Conservation (phyloP, 179 eudicot genomes). For the Silene noctiflora region DNA sequence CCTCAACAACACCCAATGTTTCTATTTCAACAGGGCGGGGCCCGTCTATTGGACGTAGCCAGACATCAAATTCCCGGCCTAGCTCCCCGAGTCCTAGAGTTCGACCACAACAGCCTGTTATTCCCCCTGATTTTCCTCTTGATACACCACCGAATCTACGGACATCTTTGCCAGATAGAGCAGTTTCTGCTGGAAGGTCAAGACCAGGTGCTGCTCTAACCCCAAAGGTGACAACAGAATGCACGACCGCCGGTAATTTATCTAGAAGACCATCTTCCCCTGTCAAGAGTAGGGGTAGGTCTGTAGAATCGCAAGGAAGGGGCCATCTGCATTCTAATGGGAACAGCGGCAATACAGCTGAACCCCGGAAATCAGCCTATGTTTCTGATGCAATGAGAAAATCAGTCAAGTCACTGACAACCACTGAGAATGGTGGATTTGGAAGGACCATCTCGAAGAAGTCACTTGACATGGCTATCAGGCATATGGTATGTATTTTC, state of each 20-base stretch:
- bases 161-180: conserved; percentile 79
- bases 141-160: conserved; percentile 92
- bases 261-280: conserved; percentile 81
- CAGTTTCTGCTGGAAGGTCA: conserved; percentile 93
- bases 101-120: conserved; percentile 62
- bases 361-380: conserved; percentile 48
- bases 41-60: conserved; percentile 51
- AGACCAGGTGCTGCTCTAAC: conserved; percentile 63
- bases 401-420: conserved; percentile 47
- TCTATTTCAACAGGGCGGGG: conserved; percentile 50
- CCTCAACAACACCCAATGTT: conserved; percentile 44
- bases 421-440: conserved; percentile 64
- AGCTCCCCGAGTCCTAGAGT: conserved; percentile 85
- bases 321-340: conserved; percentile 49
- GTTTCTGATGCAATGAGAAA: conserved; percentile 55
- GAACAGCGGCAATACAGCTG: conserved; percentile 43
- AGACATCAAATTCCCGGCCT: conserved; percentile 62
- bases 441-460: conserved; percentile 94
- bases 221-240: conserved; percentile 51
- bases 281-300: conserved; percentile 58
- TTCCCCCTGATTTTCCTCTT: conserved; percentile 71
- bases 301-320: conserved; percentile 57
- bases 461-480: conserved; percentile 91
- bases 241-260: conserved; percentile 37
- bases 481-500: conserved; percentile 71